Conservation (phyloP, 768 basidiomycete genomes). For the Tephrocybe sp. region DNA sequence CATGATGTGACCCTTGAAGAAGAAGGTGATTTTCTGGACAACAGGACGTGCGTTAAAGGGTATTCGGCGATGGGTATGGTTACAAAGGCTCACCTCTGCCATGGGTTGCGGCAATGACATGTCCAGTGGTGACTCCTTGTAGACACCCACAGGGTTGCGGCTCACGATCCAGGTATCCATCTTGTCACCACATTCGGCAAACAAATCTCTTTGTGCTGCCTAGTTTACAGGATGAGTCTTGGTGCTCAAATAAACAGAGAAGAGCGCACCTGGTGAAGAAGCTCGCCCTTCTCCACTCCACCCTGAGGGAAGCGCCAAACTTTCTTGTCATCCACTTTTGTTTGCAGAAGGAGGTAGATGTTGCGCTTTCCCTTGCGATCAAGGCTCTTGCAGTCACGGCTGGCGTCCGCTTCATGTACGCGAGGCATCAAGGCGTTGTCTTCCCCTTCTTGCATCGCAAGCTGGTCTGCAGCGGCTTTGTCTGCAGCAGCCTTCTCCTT, state of each 20-base stretch:
- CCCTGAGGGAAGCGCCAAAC: conserved; percentile 86
- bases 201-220: conserved; percentile 75
- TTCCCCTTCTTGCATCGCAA: conserved; percentile 59
- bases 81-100: conserved; percentile 40
- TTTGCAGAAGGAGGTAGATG: conserved; percentile 80
- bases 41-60: neutral
- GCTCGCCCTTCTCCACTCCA: conserved; percentile 57
- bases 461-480: conserved; percentile 57
- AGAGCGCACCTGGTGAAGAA: conserved; percentile 70
- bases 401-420: conserved; percentile 57
- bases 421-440: conserved; percentile 64
- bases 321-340: conserved; percentile 43
- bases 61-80: neutral
- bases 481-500: conserved; percentile 49
- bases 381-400: conserved; percentile 66
- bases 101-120: conserved; percentile 24
- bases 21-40: conserved; percentile 74
- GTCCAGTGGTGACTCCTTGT: conserved; percentile 46
- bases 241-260: neutral
- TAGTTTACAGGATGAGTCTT: conserved; percentile 25
- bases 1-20: conserved; percentile 93
- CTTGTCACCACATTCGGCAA: conserved; percentile 68
- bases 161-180: conserved; percentile 98
- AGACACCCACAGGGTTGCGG: conserved; percentile 82
- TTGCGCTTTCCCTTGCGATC: conserved; percentile 85